phyloP scores from a whole-genome alignment of 495 filamentous ascomycete genomes.

The Haplographium delicatum region DNA sequence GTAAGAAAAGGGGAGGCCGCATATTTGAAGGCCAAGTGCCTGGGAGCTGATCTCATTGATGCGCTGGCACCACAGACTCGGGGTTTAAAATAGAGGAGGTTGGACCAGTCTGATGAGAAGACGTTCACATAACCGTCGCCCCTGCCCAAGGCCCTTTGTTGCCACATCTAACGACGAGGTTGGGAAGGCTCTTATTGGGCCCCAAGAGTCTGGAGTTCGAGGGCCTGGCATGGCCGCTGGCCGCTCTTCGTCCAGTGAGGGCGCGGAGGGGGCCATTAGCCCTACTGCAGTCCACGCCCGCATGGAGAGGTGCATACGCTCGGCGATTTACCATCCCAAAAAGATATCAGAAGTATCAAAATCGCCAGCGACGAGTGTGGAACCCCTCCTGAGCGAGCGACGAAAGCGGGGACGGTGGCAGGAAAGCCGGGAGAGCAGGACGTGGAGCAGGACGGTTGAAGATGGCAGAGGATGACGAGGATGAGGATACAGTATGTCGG shows the following conservation, averaged over 20 bases:
- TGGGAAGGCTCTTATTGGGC: conserved; percentile 15
- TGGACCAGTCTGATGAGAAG: conserved; percentile 20
- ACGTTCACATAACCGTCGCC: conserved; percentile 19
- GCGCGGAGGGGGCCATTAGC: conserved; percentile 9
- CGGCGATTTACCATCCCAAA: conserved; percentile 22
- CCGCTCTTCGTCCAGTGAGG: conserved; percentile 10
- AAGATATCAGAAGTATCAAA: conserved; percentile 16
- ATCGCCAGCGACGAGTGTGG: too few relatives aligned
- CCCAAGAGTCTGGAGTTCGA: not conserved
- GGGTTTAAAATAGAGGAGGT: conserved; percentile 17
- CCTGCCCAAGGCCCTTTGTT: not conserved
- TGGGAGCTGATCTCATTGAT: conserved; percentile 20
- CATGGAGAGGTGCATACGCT: conserved; percentile 16
- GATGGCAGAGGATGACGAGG: too few relatives aligned
- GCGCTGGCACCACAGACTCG: conserved; percentile 20
- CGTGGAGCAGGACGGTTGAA: not conserved
- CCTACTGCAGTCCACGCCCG: conserved; percentile 12
- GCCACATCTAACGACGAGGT: conserved; percentile 7
- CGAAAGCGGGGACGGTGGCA: too few relatives aligned
- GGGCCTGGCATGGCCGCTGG: conserved; percentile 12
- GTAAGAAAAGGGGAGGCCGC: conserved; percentile 23
- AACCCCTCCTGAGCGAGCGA: too few relatives aligned
- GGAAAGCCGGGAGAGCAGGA: too few relatives aligned
- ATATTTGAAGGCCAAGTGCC: conserved; percentile 27
- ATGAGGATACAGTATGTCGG: too few relatives aligned